A percentile compares a stretch with the other conserved stretches of the same genome.
Evolutionary conservation across 371 early-diverging fungal species (phyloP).

Genomic region (Enterocytospora artemiae): DNA sequence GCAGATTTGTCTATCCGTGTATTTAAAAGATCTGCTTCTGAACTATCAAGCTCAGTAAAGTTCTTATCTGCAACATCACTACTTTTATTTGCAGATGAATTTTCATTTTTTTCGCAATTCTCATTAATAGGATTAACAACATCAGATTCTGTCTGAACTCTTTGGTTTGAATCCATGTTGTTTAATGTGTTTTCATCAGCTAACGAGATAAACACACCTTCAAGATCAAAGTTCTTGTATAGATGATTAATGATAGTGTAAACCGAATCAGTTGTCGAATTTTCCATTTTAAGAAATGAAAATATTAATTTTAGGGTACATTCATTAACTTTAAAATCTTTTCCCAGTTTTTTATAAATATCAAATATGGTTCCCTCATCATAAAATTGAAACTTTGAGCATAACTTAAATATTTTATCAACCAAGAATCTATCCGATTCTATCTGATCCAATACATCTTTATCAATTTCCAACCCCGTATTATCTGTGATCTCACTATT

Average conservation of each 20-base stretch:
- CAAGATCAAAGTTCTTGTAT: constrained; percentile 2
- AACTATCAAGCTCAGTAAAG: neutral
- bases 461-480: neutral
- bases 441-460: neutral
- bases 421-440: neutral
- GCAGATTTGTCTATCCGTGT: neutral
- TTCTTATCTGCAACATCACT: no score
- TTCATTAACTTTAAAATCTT: constrained; percentile 6
- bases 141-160: neutral
- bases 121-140: neutral
- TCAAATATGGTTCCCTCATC: constrained; percentile 21
- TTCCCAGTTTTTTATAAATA: constrained; percentile 27
- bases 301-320: constrained; percentile 16
- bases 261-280: neutral
- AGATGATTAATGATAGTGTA: constrained; percentile 5
- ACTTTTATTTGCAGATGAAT: neutral
- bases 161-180: neutral
- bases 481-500: neutral
- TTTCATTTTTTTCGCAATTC: neutral
- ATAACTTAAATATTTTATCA: neutral
- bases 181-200: neutral
- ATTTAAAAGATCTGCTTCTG: neutral
- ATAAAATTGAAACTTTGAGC: neutral
- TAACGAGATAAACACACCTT: neutral
- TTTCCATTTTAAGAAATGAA: constrained; percentile 10